Conservation (phyloP, 371 early-diverging fungal species). For the Mortierella sp. region DNA sequence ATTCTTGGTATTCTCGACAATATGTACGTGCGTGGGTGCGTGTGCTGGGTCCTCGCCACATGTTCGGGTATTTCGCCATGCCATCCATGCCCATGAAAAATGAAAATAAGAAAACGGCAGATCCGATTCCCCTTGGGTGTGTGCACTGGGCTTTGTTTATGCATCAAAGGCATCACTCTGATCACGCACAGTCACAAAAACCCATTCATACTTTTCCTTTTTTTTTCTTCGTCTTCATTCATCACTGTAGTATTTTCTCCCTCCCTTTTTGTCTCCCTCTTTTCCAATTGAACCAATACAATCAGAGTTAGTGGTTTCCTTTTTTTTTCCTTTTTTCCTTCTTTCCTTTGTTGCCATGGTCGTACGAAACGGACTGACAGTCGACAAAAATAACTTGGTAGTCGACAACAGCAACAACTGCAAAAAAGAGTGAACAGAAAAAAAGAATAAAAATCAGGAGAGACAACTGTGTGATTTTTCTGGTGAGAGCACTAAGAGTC, state of each 20-base stretch:
- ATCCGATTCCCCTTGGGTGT: background rate
- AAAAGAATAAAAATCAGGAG: background rate
- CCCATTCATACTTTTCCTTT: background rate
- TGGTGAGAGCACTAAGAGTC: background rate
- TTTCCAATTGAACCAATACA: background rate
- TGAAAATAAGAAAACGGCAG: background rate
- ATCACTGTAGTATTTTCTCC: background rate
- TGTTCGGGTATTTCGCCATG: conserved; percentile 4
- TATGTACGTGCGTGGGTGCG: background rate
- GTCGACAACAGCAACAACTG: background rate
- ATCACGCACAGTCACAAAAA: no score
- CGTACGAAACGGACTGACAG: background rate
- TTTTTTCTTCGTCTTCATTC: background rate
- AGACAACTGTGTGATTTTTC: background rate
- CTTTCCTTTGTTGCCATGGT: background rate
- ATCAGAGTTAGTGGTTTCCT: background rate
- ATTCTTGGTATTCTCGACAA: no score
- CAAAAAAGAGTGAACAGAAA: background rate
- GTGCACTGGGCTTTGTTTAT: conserved; percentile 7
- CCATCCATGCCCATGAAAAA: background rate
- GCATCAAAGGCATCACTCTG: no score
- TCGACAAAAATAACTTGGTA: conserved; percentile 26
- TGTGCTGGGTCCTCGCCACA: background rate
- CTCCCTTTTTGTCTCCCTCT: background rate
- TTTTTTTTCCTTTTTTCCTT: background rate